Conservation (phyloP, 2,329 filamentous ascomycete species). For the Trichoderma brevicompactum region DNA sequence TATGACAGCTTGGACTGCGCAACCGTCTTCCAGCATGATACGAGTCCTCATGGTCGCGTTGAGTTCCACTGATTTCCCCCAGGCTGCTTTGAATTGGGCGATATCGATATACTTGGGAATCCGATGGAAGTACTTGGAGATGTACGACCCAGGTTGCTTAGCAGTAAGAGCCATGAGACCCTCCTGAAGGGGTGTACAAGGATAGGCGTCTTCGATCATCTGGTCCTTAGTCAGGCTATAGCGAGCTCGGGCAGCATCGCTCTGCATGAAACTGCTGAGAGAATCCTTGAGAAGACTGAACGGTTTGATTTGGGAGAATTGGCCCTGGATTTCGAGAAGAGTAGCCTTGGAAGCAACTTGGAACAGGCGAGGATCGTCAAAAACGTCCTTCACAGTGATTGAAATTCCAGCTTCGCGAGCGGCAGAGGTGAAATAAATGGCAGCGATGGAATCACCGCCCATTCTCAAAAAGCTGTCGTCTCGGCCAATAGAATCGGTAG, state of each 20-base stretch:
- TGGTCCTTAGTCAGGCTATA: constrained; percentile 12
- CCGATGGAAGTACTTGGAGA: constrained; percentile 29
- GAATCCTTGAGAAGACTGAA: constrained; percentile 19
- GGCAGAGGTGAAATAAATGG: constrained; percentile 32
- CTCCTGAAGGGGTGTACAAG: constrained; percentile 46
- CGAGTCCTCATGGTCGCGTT: constrained; percentile 34
- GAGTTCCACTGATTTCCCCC: constrained; percentile 30
- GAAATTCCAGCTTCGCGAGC: constrained; percentile 26
- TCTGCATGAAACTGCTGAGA: constrained; percentile 11
- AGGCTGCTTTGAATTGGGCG: constrained; percentile 30
- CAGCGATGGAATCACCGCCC: constrained; percentile 34
- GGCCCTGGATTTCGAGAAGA: not conserved
- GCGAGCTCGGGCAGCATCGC: not conserved
- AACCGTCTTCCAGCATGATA: constrained; percentile 30
- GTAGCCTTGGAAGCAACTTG: constrained; percentile 20
- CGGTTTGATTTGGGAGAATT: not conserved
- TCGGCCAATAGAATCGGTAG: constrained; percentile 26
- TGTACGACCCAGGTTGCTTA: constrained; percentile 34
- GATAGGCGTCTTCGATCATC: constrained; percentile 42
- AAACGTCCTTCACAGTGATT: constrained; percentile 27
- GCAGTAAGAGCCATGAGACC: constrained; percentile 41
- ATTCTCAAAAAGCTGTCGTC: constrained; percentile 33
- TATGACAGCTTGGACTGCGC: constrained; percentile 29
- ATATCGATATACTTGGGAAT: constrained; percentile 28
- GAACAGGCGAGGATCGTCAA: constrained; percentile 24